phyloP scores from a whole-genome alignment of 768 basidiomycete species.

The Hemileccinum rubropunctum region DNA sequence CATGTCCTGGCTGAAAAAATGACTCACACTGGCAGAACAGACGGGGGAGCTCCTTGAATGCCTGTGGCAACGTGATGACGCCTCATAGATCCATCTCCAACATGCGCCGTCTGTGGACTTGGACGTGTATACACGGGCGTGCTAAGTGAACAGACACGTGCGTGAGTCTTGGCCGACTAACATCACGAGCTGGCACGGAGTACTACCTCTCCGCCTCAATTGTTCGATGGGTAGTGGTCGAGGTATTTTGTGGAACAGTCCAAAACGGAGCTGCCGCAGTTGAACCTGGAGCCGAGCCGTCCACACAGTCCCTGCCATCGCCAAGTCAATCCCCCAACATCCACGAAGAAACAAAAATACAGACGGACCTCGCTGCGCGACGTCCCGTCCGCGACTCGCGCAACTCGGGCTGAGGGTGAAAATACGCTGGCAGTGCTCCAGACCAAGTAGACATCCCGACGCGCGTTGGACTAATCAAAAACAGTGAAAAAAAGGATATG shows the following conservation, averaged over 20 bases:
- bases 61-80: background rate
- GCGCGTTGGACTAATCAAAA: background rate
- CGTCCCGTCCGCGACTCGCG: background rate
- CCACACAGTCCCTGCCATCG: slow-evolving; percentile 6
- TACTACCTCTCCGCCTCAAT: slow-evolving; percentile 5
- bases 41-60: background rate
- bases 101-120: background rate
- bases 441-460: slow-evolving; percentile 1
- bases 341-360: background rate
- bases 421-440: background rate
- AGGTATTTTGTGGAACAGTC: background rate
- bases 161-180: background rate
- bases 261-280: background rate
- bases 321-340: background rate
- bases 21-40: background rate
- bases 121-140: background rate
- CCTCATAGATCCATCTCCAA: background rate
- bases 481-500: background rate
- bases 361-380: slow-evolving; percentile 6
- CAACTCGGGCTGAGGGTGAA: background rate
- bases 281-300: too few species aligned
- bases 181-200: background rate
- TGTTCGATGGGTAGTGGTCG: background rate
- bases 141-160: background rate
- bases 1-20: background rate